phyloP scores from a whole-genome alignment of 2,329 filamentous ascomycete species.

The Penicillium sp. region DNA sequence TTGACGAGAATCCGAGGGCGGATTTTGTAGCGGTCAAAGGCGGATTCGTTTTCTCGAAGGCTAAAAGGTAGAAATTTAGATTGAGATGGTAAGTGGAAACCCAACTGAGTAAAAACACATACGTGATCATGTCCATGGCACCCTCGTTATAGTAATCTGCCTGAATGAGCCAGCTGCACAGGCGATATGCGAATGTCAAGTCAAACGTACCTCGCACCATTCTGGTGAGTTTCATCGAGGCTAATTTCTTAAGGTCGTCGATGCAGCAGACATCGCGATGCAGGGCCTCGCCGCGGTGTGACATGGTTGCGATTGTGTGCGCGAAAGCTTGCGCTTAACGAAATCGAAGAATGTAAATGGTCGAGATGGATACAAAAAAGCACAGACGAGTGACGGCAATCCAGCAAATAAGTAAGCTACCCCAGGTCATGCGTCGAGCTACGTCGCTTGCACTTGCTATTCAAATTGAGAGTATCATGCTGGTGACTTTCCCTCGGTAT shows the following conservation, averaged over 20 bases:
- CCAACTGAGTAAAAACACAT: conserved; percentile 1
- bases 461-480: conserved; percentile 1
- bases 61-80: conserved; percentile 15
- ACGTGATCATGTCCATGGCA: conserved; percentile 57
- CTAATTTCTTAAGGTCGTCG: conserved; percentile 46
- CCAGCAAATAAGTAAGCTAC: conserved; percentile 13
- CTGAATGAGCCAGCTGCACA: background rate
- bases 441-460: background rate
- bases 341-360: background rate
- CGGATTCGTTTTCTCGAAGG: conserved; percentile 56
- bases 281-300: conserved; percentile 34
- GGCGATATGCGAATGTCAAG: background rate
- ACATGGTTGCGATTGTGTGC: conserved; percentile 26
- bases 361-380: background rate
- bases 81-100: background rate
- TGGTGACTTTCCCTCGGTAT: conserved; percentile 9
- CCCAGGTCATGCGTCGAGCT: background rate
- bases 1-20: conserved; percentile 50
- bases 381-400: background rate
- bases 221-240: conserved; percentile 42
- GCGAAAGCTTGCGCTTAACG: background rate
- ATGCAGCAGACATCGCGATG: conserved; percentile 36
- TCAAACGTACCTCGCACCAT: conserved; percentile 40
- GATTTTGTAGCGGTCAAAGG: conserved; percentile 55
- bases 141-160: conserved; percentile 61